These are phyloP conservation scores for Cryphonectria parasitica DNA, from an alignment of 2,329 filamentous ascomycete genomes.

Conservation along the genomic window DNA sequence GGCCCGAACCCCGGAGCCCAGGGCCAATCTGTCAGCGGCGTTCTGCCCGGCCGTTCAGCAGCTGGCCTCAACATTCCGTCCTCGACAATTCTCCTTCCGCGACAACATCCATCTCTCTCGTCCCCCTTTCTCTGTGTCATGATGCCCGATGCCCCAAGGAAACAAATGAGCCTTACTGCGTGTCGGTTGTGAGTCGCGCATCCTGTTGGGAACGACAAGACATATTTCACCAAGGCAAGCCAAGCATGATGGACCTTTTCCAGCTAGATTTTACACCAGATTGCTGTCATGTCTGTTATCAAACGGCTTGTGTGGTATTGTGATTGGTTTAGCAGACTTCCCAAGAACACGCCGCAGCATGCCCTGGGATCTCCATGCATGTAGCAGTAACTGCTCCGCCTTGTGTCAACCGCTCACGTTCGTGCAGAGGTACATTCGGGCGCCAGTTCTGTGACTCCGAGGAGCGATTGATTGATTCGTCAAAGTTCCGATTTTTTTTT, in stretches of 20 bases:
- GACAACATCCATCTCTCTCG: background rate
- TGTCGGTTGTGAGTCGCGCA: background rate
- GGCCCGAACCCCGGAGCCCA: background rate
- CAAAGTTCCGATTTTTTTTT: slow-evolving; percentile 39
- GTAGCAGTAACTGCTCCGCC: slow-evolving; percentile 1
- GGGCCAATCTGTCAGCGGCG: background rate
- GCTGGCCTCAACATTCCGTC: background rate
- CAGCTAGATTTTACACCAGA: background rate
- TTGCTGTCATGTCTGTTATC: background rate
- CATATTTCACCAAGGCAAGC: background rate
- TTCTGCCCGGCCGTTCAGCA: slow-evolving; percentile 1
- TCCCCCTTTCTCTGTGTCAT: background rate
- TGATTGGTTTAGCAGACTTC: slow-evolving; percentile 15
- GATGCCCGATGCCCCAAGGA: background rate
- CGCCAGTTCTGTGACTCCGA: slow-evolving; percentile 26
- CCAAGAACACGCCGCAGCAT: slow-evolving; percentile 8
- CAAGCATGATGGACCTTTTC: background rate
- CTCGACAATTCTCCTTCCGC: too few species aligned
- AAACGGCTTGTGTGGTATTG: slow-evolving; percentile 11
- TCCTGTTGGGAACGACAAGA: background rate
- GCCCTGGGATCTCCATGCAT: background rate
- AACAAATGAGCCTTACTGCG: background rate
- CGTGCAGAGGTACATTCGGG: slow-evolving; percentile 14
- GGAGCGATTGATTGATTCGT: slow-evolving; percentile 34
- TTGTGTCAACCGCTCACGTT: slow-evolving; percentile 18